Percentiles rank a stretch among this genome's conserved stretches.
Conservation (phyloP, 169 alveolate species). For the Babesia bigemina region DNA sequence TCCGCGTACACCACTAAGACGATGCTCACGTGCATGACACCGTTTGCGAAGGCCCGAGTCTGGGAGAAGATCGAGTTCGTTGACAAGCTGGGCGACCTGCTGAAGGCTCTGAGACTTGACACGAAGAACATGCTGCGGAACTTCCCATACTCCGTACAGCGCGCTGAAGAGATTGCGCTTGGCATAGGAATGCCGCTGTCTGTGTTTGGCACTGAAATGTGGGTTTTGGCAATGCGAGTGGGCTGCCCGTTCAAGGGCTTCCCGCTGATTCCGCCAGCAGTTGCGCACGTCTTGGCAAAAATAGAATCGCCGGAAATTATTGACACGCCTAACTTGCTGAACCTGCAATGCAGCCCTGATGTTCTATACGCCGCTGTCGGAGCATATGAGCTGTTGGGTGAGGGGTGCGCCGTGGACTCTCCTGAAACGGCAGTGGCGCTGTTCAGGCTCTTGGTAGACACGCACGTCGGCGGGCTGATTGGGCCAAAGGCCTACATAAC, state of each 20-base stretch:
- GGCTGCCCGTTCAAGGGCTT: conserved; percentile 72
- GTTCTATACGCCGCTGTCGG: conserved; percentile 69
- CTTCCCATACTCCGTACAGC: conserved; percentile 78
- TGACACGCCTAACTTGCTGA: conserved; percentile 68
- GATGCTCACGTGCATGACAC: conserved; percentile 60
- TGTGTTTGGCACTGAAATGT: conserved; percentile 73
- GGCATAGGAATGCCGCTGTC: conserved; percentile 69
- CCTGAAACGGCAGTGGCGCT: conserved; percentile 70
- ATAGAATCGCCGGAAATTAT: conserved; percentile 59
- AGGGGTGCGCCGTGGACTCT: conserved; percentile 61
- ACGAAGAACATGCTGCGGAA: conserved; percentile 63
- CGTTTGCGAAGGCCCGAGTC: conserved; percentile 66
- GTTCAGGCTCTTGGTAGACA: conserved; percentile 68
- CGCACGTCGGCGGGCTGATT: conserved; percentile 73
- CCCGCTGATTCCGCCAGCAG: conserved; percentile 73
- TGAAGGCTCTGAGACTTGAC: conserved; percentile 64
- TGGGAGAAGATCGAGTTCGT: conserved; percentile 73
- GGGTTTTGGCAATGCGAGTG: conserved; percentile 67
- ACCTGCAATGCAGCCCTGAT: conserved; percentile 68
- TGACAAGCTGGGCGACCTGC: conserved; percentile 70
- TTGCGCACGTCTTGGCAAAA: conserved; percentile 51
- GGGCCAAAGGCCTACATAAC: conserved; percentile 66
- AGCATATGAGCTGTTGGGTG: conserved; percentile 65
- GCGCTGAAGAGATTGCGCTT: conserved; percentile 73
- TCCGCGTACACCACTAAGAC: conserved; percentile 72